These are phyloP conservation scores for Craspedostauros australis DNA, from an alignment of 108 stramenopile species.

Conservation along the genomic window DNA sequence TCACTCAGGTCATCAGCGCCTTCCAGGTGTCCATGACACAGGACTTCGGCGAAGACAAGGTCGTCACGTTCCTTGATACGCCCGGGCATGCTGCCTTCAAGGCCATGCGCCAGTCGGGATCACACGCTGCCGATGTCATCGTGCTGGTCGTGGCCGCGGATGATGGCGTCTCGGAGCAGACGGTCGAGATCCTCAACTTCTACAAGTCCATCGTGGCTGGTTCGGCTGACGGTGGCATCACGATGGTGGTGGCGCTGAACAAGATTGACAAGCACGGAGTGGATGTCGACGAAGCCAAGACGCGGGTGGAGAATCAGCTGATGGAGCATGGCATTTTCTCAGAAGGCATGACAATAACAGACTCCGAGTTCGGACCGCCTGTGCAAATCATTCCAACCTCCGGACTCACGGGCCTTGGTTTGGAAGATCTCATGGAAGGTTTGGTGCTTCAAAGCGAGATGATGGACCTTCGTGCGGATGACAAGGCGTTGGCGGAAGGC, in stretches of 20 bases:
- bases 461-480: conserved; percentile 79
- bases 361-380: conserved; percentile 68
- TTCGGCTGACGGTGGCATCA: conserved; percentile 53
- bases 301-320: conserved; percentile 81
- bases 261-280: conserved; percentile 92
- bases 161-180: conserved; percentile 94
- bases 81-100: conserved; percentile 96
- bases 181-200: conserved; percentile 89
- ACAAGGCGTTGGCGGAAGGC: conserved; percentile 74
- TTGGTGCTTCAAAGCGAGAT: conserved; percentile 72
- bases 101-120: conserved; percentile 89
- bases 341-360: conserved; percentile 38
- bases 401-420: conserved; percentile 81
- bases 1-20: conserved; percentile 94
- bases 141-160: conserved; percentile 94
- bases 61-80: conserved; percentile 95
- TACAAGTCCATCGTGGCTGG: conserved; percentile 77
- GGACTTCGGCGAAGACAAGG: conserved; percentile 25
- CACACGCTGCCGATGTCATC: conserved; percentile 91
- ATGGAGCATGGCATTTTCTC: conserved; percentile 77
- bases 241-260: conserved; percentile 91
- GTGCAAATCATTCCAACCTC: conserved; percentile 86
- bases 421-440: conserved; percentile 86
- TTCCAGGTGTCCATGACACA: conserved; percentile 69
- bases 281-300: conserved; percentile 67